These are phyloP conservation scores for Talaromyces marneffei DNA, from an alignment of 2,329 filamentous ascomycete genomes.

Conservation along the genomic window DNA sequence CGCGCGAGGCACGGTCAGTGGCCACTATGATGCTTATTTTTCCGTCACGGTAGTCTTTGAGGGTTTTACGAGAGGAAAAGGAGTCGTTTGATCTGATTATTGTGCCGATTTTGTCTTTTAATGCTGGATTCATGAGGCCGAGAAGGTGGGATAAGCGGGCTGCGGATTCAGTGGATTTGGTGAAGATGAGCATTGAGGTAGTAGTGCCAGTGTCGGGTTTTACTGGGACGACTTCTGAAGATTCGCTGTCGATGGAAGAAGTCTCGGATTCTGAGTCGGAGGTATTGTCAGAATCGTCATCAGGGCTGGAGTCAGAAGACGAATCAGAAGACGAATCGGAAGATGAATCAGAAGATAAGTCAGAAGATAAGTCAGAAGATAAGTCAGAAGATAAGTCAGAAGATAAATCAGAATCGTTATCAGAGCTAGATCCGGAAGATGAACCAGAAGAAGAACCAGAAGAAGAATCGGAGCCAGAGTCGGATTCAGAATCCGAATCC, in stretches of 20 bases:
- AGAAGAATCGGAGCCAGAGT: too few relatives aligned
- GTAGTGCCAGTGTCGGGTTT: slow-evolving; percentile 31
- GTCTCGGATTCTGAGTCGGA: slow-evolving; percentile 21
- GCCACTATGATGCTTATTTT: slow-evolving; percentile 72
- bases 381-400: slow-evolving; percentile 17
- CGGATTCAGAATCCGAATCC: slow-evolving; percentile 23
- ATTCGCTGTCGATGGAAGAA: slow-evolving; percentile 15
- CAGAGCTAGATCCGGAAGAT: slow-evolving; percentile 19
- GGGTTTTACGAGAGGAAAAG: slow-evolving; percentile 60
- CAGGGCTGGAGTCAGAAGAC: slow-evolving; percentile 3
- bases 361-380: slow-evolving; percentile 16
- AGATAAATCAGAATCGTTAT: too few relatives aligned
- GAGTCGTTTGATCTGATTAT: slow-evolving; percentile 75
- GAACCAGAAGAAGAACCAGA: slow-evolving; percentile 23
- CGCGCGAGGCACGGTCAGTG: slow-evolving; percentile 87
- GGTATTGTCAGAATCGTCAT: slow-evolving; percentile 17
- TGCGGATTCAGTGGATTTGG: slow-evolving; percentile 81
- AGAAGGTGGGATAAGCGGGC: slow-evolving; percentile 80
- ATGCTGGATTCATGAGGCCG: slow-evolving; percentile 56
- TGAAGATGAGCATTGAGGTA: slow-evolving; percentile 68
- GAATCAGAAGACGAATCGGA: slow-evolving; percentile 20
- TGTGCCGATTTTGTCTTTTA: slow-evolving; percentile 57
- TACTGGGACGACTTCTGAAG: slow-evolving; percentile 20
- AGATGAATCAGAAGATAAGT: slow-evolving; percentile 1
- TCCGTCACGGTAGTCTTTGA: slow-evolving; percentile 59